Conservation (phyloP, 1,284 basidiomycete species). For the Rhodotorula sp. region DNA sequence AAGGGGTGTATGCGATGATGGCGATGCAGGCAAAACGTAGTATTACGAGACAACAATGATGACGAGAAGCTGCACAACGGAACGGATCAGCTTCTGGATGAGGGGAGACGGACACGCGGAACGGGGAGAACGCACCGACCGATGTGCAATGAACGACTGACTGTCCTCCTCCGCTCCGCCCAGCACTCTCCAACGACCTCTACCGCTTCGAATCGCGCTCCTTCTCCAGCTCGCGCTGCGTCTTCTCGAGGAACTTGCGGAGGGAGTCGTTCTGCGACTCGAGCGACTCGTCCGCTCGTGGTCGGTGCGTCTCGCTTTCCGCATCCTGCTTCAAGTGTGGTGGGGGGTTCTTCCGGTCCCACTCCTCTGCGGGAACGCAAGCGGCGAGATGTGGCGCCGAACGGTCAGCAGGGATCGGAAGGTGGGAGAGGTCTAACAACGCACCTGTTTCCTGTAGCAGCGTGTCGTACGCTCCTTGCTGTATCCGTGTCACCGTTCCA, state of each 20-base stretch:
- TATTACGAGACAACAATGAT: not conserved
- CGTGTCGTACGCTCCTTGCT: slow-evolving; percentile 26
- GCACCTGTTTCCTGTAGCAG: slow-evolving; percentile 21
- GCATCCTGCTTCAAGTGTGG: slow-evolving; percentile 11
- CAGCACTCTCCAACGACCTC: not conserved
- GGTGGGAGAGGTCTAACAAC: not conserved
- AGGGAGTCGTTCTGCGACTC: slow-evolving; percentile 23
- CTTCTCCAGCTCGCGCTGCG: slow-evolving; percentile 6
- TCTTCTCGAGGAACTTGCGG: slow-evolving; percentile 21
- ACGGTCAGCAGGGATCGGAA: not conserved
- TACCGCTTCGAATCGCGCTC: not conserved
- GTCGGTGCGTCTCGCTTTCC: slow-evolving; percentile 9
- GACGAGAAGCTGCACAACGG: too few relatives aligned
- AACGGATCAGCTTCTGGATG: not conserved
- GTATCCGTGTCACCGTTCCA: slow-evolving; percentile 5
- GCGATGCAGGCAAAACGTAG: not conserved
- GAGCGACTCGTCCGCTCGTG: slow-evolving; percentile 12
- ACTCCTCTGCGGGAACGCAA: slow-evolving; percentile 2
- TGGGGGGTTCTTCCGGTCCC: slow-evolving; percentile 12
- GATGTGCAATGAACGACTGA: not conserved
- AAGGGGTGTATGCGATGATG: too few relatives aligned
- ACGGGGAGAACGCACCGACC: not conserved
- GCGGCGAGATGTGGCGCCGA: not conserved
- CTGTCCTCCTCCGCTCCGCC: not conserved
- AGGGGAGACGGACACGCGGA: too few relatives aligned